A percentile compares a stretch with the other conserved stretches of the same genome.
Evolutionary conservation across 75 land plant genomes (phyloP).

Genomic region (Chamaecyparis obtusa): DNA sequence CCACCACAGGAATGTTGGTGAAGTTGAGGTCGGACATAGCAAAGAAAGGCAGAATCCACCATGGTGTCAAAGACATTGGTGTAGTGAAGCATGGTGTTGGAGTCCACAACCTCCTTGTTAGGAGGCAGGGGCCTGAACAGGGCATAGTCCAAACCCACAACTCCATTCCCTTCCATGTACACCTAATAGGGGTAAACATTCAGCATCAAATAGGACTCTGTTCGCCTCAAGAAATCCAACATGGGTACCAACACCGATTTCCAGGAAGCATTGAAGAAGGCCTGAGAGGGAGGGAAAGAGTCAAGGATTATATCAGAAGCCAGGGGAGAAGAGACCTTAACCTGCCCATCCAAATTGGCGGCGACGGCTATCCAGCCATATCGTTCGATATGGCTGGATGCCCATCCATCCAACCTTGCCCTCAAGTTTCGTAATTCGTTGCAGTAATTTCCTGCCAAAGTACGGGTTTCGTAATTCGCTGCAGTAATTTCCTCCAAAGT

Average conservation of each 20-base stretch:
- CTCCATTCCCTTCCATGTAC: slow-evolving; percentile 40
- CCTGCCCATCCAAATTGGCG: slow-evolving; percentile 52
- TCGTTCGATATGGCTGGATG: too few relatives aligned
- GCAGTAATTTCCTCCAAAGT: too few relatives aligned
- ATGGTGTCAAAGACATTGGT: slow-evolving; percentile 63
- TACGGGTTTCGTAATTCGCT: too few relatives aligned
- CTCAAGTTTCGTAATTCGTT: too few relatives aligned
- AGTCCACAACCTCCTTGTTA: slow-evolving; percentile 48
- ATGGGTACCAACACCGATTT: slow-evolving; percentile 49
- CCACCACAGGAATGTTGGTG: slow-evolving; percentile 46
- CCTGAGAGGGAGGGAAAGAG: slow-evolving; percentile 73
- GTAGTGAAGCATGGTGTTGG: slow-evolving; percentile 50
- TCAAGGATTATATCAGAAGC: slow-evolving; percentile 54
- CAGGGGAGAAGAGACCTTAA: slow-evolving; percentile 67
- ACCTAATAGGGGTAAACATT: slow-evolving; percentile 67
- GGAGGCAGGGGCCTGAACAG: slow-evolving; percentile 54
- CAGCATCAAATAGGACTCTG: slow-evolving; percentile 55
- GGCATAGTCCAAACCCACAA: slow-evolving; percentile 55
- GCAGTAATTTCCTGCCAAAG: too few relatives aligned
- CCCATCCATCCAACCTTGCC: too few relatives aligned
- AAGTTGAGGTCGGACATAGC: slow-evolving; percentile 55
- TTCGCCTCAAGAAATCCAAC: slow-evolving; percentile 49
- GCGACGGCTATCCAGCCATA: too few relatives aligned
- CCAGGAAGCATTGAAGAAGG: slow-evolving; percentile 58
- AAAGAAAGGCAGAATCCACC: slow-evolving; percentile 61